A percentile compares a stretch with the other conserved stretches of the same genome.
phyloP scores from a whole-genome alignment of 768 basidiomycete genomes.

The Amanita exitialis region DNA sequence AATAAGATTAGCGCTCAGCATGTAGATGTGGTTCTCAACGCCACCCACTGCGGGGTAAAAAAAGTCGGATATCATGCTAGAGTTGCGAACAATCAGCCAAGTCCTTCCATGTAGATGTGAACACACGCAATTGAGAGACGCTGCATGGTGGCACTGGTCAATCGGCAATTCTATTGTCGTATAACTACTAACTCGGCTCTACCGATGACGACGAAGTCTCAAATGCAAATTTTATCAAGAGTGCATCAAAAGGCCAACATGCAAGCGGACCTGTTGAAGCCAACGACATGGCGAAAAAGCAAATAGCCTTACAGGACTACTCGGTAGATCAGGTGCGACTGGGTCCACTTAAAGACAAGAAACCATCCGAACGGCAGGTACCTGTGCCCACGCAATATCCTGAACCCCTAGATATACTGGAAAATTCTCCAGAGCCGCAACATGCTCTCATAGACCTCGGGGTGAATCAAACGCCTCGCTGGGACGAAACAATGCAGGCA shows the following conservation, averaged over 20 bases:
- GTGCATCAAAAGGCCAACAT: too few species aligned
- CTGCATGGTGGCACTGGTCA: neutral
- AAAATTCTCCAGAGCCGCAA: neutral
- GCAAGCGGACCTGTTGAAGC: too few species aligned
- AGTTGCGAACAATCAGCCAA: neutral
- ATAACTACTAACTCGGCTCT: too few species aligned
- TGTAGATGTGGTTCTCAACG: slow-evolving; percentile 94
- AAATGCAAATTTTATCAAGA: too few species aligned
- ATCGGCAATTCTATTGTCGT: too few species aligned
- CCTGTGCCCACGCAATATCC: slow-evolving; percentile 6
- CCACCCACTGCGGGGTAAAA: slow-evolving; percentile 92
- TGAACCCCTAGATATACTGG: slow-evolving; percentile 2
- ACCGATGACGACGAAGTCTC: too few species aligned
- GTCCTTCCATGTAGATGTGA: neutral
- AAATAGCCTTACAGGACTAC: neutral
- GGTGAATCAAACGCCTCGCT: neutral
- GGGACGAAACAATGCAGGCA: slow-evolving; percentile 13
- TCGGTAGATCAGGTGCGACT: neutral
- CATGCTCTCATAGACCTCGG: neutral
- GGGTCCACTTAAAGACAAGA: neutral
- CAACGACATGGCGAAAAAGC: too few species aligned
- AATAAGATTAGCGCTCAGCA: slow-evolving; percentile 78
- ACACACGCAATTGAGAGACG: slow-evolving; percentile 17
- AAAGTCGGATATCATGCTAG: slow-evolving; percentile 93
- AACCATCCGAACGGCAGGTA: slow-evolving; percentile 1